Evolutionary conservation across 2,329 filamentous ascomycete species (phyloP).

Genomic region (Aspergillus jensenii): DNA sequence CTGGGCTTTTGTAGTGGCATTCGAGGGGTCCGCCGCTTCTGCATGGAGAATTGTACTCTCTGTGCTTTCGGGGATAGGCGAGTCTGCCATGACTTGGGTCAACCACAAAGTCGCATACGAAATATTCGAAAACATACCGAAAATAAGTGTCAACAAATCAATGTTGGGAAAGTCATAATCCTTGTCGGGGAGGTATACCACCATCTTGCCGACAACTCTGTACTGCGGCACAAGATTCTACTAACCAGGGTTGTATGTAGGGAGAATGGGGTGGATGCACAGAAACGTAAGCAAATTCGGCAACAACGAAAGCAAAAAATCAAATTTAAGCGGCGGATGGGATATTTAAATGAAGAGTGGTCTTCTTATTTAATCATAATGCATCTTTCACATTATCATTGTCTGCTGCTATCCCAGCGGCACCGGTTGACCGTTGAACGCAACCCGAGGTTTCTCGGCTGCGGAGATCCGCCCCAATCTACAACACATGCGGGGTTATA

Average conservation of each 20-base stretch:
- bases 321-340: background rate
- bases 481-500: slow-evolving; percentile 6
- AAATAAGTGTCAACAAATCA: slow-evolving; percentile 13
- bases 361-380: background rate
- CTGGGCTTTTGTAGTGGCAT: slow-evolving; percentile 15
- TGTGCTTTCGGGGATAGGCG: slow-evolving; percentile 8
- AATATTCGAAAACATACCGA: slow-evolving; percentile 8
- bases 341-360: background rate
- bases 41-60: slow-evolving; percentile 14
- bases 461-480: background rate
- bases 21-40: slow-evolving; percentile 16
- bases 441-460: slow-evolving; percentile 13
- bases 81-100: slow-evolving; percentile 6
- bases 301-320: background rate
- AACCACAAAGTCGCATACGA: background rate
- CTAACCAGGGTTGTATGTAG: background rate
- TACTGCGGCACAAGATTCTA: too few species aligned
- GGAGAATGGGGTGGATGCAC: background rate
- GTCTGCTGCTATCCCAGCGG: background rate
- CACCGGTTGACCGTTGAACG: background rate
- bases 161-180: slow-evolving; percentile 14
- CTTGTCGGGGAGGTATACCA: slow-evolving; percentile 17
- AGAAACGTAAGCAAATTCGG: background rate
- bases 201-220: background rate
- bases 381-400: background rate